Base-by-base conservation (phyloP, 148 eudicot species). In the Spergularia bocconei region DNA sequence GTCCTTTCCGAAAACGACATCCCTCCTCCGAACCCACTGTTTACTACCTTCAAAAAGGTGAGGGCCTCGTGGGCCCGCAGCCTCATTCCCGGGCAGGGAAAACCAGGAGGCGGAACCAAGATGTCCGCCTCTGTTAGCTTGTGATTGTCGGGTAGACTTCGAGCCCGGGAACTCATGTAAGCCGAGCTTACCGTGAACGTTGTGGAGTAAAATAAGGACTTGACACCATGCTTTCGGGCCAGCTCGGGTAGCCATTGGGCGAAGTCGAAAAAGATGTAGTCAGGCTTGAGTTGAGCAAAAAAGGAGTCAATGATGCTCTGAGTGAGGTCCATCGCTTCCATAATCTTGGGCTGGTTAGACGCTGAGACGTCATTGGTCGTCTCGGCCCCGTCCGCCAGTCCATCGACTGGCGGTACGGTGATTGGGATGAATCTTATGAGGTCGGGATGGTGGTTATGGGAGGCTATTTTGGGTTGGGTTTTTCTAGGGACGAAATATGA, bases 341-440 rank as follows among this genome's bases (percentile, higher is more conserved):
- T 52, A 50, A 79, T 19, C 15, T 55, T 47, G 48, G 81, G 8
- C 1, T 29, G 7, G 1, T 15, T 6, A 4, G 60, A 20, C 59
- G 15, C 36, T 23, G 67, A 47, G 0, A 60, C 25, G 17, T 78
- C 80, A 2, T 68, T 10, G 39, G 56, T 11, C 36, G 70, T 67
- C 55, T 67, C 70, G 54, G 70, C 70, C 54, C 70, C 70, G 1
- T 17, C 38, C 36, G 83, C 79, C 2, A 80, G 76, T 11, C 79
- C 79, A 0, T 15, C 38, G 17, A 76, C 79, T 0, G 12, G 33
- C 1, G 83, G 83, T 29, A 76, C 44, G 3, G 54, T 15, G 33
- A 80, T 75, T 10, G 76, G 72, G 14, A 80, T 57, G 29, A 80
- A 80, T 13, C 72, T 75, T 50, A 80, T 75, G 52, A 74, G 77